These are phyloP conservation scores for Lentinula raphanica DNA, from an alignment of 768 basidiomycete species.

Conservation along the genomic window DNA sequence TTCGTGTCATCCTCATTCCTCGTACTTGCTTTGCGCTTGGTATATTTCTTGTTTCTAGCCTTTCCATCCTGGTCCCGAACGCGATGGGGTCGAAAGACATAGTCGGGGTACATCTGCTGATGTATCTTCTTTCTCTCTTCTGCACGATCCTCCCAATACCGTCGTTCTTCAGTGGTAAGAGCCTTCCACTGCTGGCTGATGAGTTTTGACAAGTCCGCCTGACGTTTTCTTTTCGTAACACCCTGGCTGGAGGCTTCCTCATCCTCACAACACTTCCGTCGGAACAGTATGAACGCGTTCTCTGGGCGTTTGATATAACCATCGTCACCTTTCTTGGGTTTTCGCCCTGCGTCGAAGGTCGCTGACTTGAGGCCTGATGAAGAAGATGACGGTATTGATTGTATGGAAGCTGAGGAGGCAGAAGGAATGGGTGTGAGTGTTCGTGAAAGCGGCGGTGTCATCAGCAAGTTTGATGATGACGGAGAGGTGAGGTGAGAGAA, in stretches of 20 bases:
- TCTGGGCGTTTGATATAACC: conserved; percentile 82
- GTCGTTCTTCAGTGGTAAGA: conserved; percentile 57
- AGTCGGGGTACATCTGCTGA: conserved; percentile 67
- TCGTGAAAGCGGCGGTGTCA: conserved; percentile 26
- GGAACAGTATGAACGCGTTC: conserved; percentile 83
- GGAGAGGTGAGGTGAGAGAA: conserved; percentile 36
- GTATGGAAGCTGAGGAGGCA: conserved; percentile 30
- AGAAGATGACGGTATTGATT: conserved; percentile 29
- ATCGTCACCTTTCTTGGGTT: conserved; percentile 69
- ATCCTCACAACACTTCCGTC: conserved; percentile 61
- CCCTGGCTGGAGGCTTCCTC: conserved; percentile 3
- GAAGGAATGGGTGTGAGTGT: conserved; percentile 39
- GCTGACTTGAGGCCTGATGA: conserved; percentile 51
- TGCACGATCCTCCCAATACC: conserved; percentile 71
- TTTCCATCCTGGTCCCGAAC: conserved; percentile 51
- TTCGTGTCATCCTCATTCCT: conserved; percentile 13
- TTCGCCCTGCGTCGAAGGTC: conserved; percentile 44
- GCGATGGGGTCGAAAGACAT: conserved; percentile 74
- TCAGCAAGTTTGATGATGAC: conserved; percentile 15
- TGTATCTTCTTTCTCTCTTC: conserved; percentile 79
- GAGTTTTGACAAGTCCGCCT: conserved; percentile 75
- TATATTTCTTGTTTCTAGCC: conserved; percentile 29
- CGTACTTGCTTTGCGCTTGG: conserved; percentile 30
- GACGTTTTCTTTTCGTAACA: conserved; percentile 66
- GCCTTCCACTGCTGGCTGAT: conserved; percentile 79